Evolutionary conservation across 148 eudicot species (phyloP).

Genomic region (Vaccinium myrtillus): DNA sequence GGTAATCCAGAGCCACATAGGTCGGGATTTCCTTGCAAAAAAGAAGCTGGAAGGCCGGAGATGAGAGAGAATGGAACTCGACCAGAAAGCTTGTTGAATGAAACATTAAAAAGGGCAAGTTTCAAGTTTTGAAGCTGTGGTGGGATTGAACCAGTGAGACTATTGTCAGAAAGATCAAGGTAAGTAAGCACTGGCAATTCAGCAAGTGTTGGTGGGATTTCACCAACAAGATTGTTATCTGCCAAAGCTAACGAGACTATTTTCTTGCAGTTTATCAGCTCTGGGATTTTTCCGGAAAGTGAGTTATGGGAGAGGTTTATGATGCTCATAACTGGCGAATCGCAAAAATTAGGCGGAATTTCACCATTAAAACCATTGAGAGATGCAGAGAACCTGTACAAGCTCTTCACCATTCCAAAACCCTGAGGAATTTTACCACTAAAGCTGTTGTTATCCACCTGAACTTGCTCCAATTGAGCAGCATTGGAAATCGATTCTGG

Average conservation of each 20-base stretch:
- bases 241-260: slow-evolving; percentile 76
- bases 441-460: slow-evolving; percentile 90
- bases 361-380: slow-evolving; percentile 62
- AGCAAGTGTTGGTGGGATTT: slow-evolving; percentile 70
- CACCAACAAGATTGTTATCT: slow-evolving; percentile 59
- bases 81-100: slow-evolving; percentile 68
- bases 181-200: slow-evolving; percentile 79
- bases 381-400: slow-evolving; percentile 91
- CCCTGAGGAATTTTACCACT: slow-evolving; percentile 63
- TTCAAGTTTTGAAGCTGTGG: slow-evolving; percentile 70
- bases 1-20: slow-evolving; percentile 78
- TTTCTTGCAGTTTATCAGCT: slow-evolving; percentile 59
- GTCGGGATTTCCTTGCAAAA: slow-evolving; percentile 68
- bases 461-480: slow-evolving; percentile 78
- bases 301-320: slow-evolving; percentile 69
- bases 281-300: slow-evolving; percentile 66
- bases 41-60: slow-evolving; percentile 87
- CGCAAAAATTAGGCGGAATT: slow-evolving; percentile 78
- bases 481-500: slow-evolving; percentile 63
- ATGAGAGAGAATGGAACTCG: slow-evolving; percentile 55
- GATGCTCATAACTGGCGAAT: slow-evolving; percentile 90
- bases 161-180: slow-evolving; percentile 84
- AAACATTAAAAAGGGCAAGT: slow-evolving; percentile 84
- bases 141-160: slow-evolving; percentile 80
- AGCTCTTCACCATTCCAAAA: slow-evolving; percentile 61